Base-by-base conservation (phyloP, 2,329 filamentous ascomycete species). In the Cercospora beticola region DNA sequence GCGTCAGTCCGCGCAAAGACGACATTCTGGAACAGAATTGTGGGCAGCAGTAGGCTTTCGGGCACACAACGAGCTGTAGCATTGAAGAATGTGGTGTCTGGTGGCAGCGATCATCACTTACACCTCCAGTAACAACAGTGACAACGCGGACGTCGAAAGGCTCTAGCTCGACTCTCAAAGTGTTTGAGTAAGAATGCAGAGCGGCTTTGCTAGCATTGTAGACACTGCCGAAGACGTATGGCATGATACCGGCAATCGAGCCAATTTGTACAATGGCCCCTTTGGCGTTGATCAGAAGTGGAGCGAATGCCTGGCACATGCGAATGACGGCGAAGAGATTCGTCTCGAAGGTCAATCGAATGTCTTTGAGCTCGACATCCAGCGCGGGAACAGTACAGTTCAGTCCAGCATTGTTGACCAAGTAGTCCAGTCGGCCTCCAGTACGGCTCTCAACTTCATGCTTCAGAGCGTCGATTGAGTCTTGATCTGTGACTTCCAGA, bases 161-260 rank as follows among this genome's bases (percentile, higher is more conserved):
- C 67, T 76, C 80, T 10, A 89, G 78, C 73, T 89, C 86, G 18
- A 89, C 83, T 12, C 87, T 82, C 58, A 89, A 76, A 0, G 86
- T 87, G 68, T 89, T 83, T 66, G 83, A 84, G 75, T 86, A 89
- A 0, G 83, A 80, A 74, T 88, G 86, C 40, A 89, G 74, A 0
- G 87, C 87, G 0, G 86, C 87, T 76, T 89, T 89, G 43, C 83
- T 85, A 7, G 86, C 85, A 72, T 86, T 87, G 79, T 89, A 89
- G 3, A 79, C 79, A 46, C 69, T 77, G 23, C 79, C 79, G 68
- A 81, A 82, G 4, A 80, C 80, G 64, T 82, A 82, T 0, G 80
- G 78, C 79, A 82, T 81, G 1, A 83, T 74, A 8, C 75, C 83
- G 0, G 83, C 83, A 26, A 85, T 59, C 7, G 77, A 80, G 0